A percentile compares a stretch with the other conserved stretches of the same genome.
Conservation (phyloP, 805 yeast species). For the Candida yuanshanica region DNA sequence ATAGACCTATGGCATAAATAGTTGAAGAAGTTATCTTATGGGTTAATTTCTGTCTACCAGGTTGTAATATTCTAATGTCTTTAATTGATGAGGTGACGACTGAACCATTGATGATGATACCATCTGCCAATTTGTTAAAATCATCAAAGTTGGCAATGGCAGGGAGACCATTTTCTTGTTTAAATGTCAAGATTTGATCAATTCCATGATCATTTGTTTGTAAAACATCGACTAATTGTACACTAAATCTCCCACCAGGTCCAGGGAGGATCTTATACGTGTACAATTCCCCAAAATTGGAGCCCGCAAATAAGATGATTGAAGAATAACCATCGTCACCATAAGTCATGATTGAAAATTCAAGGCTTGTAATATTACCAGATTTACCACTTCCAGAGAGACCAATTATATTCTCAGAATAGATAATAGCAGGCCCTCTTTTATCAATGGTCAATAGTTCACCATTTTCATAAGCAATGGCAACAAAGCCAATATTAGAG, state of each 20-base stretch:
- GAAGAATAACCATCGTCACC: slow-evolving; percentile 68
- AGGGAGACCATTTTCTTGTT: slow-evolving; percentile 53
- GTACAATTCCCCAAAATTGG: slow-evolving; percentile 65
- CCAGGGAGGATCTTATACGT: slow-evolving; percentile 63
- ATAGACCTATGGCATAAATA: slow-evolving; percentile 43
- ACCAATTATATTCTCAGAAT: slow-evolving; percentile 30
- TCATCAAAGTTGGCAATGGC: slow-evolving; percentile 56
- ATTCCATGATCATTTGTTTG: slow-evolving; percentile 49
- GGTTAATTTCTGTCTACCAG: slow-evolving; percentile 56
- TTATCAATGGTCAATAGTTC: slow-evolving; percentile 68
- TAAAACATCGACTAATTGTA: slow-evolving; percentile 42
- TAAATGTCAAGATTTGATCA: slow-evolving; percentile 50
- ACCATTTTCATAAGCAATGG: slow-evolving; percentile 75
- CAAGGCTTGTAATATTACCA: slow-evolving; percentile 48
- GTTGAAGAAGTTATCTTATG: slow-evolving; percentile 54
- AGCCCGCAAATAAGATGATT: slow-evolving; percentile 70
- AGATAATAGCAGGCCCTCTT: slow-evolving; percentile 70
- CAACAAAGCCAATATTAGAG: slow-evolving; percentile 80
- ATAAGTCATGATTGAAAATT: slow-evolving; percentile 66
- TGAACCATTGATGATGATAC: slow-evolving; percentile 56
- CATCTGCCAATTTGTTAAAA: slow-evolving; percentile 55
- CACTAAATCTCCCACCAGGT: slow-evolving; percentile 54
- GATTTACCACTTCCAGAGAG: slow-evolving; percentile 21
- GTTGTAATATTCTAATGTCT: slow-evolving; percentile 58
- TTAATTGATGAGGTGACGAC: slow-evolving; percentile 47